A percentile compares a stretch with the other conserved stretches of the same genome.
phyloP scores from a whole-genome alignment of 2,329 filamentous ascomycete genomes.

The Geosmithia morbida region DNA sequence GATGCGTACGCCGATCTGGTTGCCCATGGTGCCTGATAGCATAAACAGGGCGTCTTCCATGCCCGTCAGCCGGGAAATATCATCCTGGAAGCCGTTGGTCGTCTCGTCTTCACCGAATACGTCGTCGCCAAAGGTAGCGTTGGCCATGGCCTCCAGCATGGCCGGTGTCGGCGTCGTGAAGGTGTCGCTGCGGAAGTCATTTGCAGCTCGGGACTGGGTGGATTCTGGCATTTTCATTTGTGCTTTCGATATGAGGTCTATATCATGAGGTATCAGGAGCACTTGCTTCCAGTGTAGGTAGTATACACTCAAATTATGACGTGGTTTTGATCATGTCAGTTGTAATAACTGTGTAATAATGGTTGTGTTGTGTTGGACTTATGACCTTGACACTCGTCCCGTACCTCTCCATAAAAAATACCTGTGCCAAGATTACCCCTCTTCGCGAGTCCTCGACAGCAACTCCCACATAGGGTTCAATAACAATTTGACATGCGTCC shows the following conservation, averaged over 20 bases:
- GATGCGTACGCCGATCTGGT: slow-evolving; percentile 12
- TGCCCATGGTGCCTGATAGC: slow-evolving; percentile 12
- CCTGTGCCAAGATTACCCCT: no score
- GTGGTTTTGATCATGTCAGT: no score
- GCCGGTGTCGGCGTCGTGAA: slow-evolving; percentile 61
- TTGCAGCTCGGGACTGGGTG: background rate
- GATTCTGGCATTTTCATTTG: background rate
- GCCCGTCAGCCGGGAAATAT: slow-evolving; percentile 9
- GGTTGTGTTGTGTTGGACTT: no score
- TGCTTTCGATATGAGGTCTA: background rate
- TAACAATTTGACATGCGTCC: no score
- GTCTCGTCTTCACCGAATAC: slow-evolving; percentile 70
- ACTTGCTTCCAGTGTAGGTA: no score
- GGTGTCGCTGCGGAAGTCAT: slow-evolving; percentile 20
- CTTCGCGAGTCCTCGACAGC: no score
- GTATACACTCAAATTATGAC: no score
- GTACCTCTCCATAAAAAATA: no score
- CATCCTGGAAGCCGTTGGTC: slow-evolving; percentile 37
- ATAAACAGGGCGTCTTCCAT: slow-evolving; percentile 13
- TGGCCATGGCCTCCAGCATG: slow-evolving; percentile 69
- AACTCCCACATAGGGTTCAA: no score
- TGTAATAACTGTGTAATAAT: no score
- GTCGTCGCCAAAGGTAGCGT: slow-evolving; percentile 68
- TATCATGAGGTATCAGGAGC: no score
- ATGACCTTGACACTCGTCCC: no score